A percentile compares a stretch with the other conserved stretches of the same genome.
phyloP scores from a whole-genome alignment of 768 basidiomycete genomes.

The Fomitopsis pulvina region DNA sequence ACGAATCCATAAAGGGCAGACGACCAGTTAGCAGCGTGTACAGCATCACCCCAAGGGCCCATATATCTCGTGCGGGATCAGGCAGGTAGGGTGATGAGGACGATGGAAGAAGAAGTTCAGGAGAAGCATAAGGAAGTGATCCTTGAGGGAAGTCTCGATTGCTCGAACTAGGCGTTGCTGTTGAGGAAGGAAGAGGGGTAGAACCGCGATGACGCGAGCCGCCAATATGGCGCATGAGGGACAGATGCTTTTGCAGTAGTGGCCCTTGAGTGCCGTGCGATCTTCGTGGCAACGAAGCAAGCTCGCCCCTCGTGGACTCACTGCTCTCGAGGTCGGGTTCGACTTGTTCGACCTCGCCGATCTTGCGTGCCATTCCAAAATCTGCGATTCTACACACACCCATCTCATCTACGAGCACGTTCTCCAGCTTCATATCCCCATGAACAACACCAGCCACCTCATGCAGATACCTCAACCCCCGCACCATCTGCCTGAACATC shows the following conservation, averaged over 20 bases:
- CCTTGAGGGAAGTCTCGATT: conserved; percentile 60
- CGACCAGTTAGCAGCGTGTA: conserved; percentile 78
- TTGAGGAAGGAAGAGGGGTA: conserved; percentile 29
- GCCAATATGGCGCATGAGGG: conserved; percentile 31
- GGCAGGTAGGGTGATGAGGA: conserved; percentile 31
- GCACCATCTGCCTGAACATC: conserved; percentile 83
- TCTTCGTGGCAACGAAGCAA: conserved; percentile 12
- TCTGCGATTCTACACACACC: conserved; percentile 82
- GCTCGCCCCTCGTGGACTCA: conserved; percentile 15
- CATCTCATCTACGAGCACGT: conserved; percentile 86
- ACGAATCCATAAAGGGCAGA: conserved; percentile 86
- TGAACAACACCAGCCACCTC: conserved; percentile 74
- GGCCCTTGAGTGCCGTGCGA: conserved; percentile 17
- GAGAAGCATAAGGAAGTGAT: conserved; percentile 86
- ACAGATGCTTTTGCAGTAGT: conserved; percentile 26
- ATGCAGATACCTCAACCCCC: conserved; percentile 80
- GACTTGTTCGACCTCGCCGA: conserved; percentile 42
- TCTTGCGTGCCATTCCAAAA: conserved; percentile 73
- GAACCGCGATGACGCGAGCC: conserved; percentile 47
- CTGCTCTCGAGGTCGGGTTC: conserved; percentile 21
- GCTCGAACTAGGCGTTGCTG: conserved; percentile 25
- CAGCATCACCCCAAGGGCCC: conserved; percentile 91
- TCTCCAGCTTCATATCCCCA: conserved; percentile 95
- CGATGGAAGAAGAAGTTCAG: conserved; percentile 67
- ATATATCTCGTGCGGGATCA: conserved; percentile 84